Conservation (phyloP, 495 filamentous ascomycete genomes). For the Friedmanniomyces endolithicus region DNA sequence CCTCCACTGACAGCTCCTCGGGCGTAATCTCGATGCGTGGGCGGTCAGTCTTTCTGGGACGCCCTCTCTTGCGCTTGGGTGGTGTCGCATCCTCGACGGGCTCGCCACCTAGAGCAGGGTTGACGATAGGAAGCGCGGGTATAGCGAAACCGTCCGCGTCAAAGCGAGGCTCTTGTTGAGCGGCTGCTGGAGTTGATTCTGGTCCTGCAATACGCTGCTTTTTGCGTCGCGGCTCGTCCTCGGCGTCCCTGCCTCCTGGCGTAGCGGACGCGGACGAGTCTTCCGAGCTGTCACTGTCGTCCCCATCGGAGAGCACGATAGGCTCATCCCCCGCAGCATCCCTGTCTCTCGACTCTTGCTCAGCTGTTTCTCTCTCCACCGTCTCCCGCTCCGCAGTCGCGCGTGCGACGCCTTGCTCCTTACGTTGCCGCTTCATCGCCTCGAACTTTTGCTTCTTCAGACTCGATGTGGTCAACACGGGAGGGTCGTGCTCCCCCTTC, state of each 20-base stretch:
- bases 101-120: not conserved
- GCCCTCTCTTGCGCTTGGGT: constrained; percentile 4
- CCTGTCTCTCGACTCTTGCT: not conserved
- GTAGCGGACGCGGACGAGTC: not conserved
- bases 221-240: constrained; percentile 5
- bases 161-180: constrained; percentile 23
- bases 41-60: constrained; percentile 1
- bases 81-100: not conserved
- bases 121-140: constrained; percentile 29
- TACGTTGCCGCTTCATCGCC: constrained; percentile 17
- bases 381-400: constrained; percentile 6
- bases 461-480: constrained; percentile 58
- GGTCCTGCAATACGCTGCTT: constrained; percentile 5
- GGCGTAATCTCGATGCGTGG: constrained; percentile 20
- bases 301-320: constrained; percentile 5
- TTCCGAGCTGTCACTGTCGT: not conserved
- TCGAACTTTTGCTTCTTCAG: constrained; percentile 32
- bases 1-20: constrained; percentile 28
- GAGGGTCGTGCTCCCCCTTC: constrained; percentile 57
- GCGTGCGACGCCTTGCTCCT: not conserved
- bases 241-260: not conserved
- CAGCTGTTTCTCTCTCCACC: not conserved
- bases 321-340: not conserved
- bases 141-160: constrained; percentile 47
- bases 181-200: not conserved